These are phyloP conservation scores for Sclerotinia nivalis DNA, from an alignment of 2,329 filamentous ascomycete species.

Conservation along the genomic window DNA sequence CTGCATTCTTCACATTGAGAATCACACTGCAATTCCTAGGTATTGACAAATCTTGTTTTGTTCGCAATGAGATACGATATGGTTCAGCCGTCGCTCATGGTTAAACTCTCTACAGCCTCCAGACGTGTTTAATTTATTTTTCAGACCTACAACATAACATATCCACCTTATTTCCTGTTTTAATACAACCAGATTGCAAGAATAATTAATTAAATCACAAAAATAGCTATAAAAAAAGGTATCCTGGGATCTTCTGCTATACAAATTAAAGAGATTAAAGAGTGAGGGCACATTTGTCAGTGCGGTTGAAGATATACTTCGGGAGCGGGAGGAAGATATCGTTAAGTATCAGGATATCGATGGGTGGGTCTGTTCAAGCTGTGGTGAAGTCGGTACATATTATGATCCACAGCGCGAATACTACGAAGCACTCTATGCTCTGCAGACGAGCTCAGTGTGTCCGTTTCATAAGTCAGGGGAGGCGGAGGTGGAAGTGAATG, in stretches of 20 bases:
- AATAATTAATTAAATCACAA: accelerated
- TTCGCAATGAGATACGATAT: background rate
- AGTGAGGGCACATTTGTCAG: accelerated
- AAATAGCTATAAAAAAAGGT: background rate
- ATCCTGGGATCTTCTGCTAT: background rate
- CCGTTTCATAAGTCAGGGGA: background rate
- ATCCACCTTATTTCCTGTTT: background rate
- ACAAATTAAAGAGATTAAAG: background rate
- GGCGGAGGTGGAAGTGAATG: background rate
- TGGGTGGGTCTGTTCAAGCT: background rate
- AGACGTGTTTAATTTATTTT: background rate
- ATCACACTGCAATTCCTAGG: background rate
- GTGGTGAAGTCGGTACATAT: background rate
- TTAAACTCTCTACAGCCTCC: background rate
- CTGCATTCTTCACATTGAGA: background rate
- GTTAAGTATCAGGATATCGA: background rate
- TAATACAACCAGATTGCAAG: background rate
- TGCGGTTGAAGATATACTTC: background rate
- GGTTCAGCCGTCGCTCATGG: too few species aligned
- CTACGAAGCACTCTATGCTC: background rate
- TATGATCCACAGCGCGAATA: background rate
- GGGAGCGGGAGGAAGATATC: background rate
- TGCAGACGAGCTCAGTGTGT: background rate
- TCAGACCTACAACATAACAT: accelerated
- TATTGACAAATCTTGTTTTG: background rate